Evolutionary conservation across 2,329 filamentous ascomycete species (phyloP), one percentile per base, ranked within the genome.

Genomic region (Ceratocystis papillata): DNA sequence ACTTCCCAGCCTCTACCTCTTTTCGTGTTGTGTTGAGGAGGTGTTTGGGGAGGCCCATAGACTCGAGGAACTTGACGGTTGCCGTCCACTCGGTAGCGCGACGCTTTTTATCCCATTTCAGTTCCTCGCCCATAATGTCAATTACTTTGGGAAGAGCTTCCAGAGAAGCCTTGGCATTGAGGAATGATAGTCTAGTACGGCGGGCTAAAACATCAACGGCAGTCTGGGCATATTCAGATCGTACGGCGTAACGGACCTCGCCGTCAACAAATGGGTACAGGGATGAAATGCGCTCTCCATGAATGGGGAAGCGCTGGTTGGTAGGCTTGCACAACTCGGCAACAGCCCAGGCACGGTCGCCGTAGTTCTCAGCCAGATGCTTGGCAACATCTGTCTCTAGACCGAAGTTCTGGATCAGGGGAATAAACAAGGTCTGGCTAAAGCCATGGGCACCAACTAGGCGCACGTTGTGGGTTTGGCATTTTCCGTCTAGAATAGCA

Each of bases 261-360:
- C 91, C 91, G 72, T 96, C 92, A 30, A 96, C 85, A 75, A 94
- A 96, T 15, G 92, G 90, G 75, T 96, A 96, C 33, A 96, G 79
- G 17, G 82, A 76, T 2, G 88, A 87, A 69, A 96, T 87, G 69
- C 90, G 87, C 75, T 88, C 84, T 66, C 91, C 91, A 63, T 90
- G 83, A 41, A 91, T 87, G 2, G 92, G 91, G 80, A 91, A 96
- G 62, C 90, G 85, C 71, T 85, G 78, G 67, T 88, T 83, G 0
- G 90, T 96, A 0, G 89, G 86, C 17, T 82, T 80, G 71, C 88
- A 93, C 61, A 96, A 80, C 1, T 89, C 84, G 7, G 89, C 91
- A 25, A 96, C 90, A 17, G 88, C 87, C 92, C 92, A 96, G 22
- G 92, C 90, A 67, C 92, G 85, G 76, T 96, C 92, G 70, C 93